These are phyloP conservation scores for Boletus rex-veris DNA, from an alignment of 768 basidiomycete genomes.

Conservation along the genomic window DNA sequence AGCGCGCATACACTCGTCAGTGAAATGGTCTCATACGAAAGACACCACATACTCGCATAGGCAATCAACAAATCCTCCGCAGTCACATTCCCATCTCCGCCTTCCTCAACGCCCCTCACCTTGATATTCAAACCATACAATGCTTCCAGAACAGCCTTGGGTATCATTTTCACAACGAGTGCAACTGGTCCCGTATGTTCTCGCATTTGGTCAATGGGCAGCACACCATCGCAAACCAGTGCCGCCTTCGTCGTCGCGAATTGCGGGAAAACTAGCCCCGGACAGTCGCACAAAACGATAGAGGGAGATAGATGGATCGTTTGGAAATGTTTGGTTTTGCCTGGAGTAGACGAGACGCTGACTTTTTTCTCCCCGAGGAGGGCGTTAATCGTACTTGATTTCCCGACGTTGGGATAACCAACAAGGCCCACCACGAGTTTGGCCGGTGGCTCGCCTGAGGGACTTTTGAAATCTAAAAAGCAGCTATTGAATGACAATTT, in stretches of 20 bases:
- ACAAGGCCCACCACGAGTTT: slow-evolving; percentile 87
- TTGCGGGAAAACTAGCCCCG: slow-evolving; percentile 96
- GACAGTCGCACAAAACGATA: slow-evolving; percentile 93
- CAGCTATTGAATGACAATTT: slow-evolving; percentile 1
- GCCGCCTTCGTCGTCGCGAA: slow-evolving; percentile 97
- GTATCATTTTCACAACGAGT: slow-evolving; percentile 75
- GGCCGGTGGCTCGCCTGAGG: slow-evolving; percentile 51
- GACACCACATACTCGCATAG: slow-evolving; percentile 78
- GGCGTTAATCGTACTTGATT: slow-evolving; percentile 97
- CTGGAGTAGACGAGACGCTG: slow-evolving; percentile 96
- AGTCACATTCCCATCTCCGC: slow-evolving; percentile 70
- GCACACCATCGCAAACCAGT: slow-evolving; percentile 91
- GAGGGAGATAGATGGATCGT: slow-evolving; percentile 90
- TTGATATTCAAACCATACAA: slow-evolving; percentile 84
- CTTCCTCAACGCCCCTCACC: slow-evolving; percentile 65
- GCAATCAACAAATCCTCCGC: slow-evolving; percentile 81
- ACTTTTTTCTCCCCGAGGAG: slow-evolving; percentile 96
- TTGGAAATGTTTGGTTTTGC: slow-evolving; percentile 99
- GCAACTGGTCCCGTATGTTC: slow-evolving; percentile 86
- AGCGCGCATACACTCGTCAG: slow-evolving; percentile 14
- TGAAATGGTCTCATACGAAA: not conserved
- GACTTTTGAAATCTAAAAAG: slow-evolving; percentile 57
- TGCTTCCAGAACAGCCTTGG: slow-evolving; percentile 80
- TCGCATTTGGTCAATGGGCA: slow-evolving; percentile 96
- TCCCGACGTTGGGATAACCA: slow-evolving; percentile 98